Conservation (phyloP, 2,329 filamentous ascomycete genomes). For the Raffaelea ambrosiae region DNA sequence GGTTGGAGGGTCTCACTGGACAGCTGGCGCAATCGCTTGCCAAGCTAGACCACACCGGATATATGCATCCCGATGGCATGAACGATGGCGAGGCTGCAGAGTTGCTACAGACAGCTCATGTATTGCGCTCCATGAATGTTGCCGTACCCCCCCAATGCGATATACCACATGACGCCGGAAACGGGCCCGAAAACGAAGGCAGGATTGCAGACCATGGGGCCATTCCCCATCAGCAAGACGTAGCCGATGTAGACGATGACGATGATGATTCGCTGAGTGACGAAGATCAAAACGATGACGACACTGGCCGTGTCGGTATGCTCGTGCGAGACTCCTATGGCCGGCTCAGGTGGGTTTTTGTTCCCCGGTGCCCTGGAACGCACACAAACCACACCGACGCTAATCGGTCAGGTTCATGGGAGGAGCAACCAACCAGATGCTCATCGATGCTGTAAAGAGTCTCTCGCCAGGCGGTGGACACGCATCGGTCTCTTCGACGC, state of each 20-base stretch:
- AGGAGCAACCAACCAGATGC: constrained; percentile 18
- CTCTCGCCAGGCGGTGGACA: constrained; percentile 7
- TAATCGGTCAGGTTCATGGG: constrained; percentile 20
- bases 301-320: constrained; percentile 9
- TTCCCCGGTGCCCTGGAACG: background rate
- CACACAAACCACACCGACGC: background rate
- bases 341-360: constrained; percentile 12
- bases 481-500: background rate
- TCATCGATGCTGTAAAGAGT: constrained; percentile 19
- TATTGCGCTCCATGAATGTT: background rate
- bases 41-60: no score
- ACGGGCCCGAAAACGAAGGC: no score
- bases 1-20: no score
- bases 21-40: no score
- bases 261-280: background rate
- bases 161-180: no score
- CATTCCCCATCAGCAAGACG: background rate
- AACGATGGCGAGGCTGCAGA: background rate
- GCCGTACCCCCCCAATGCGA: background rate
- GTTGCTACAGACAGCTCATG: background rate
- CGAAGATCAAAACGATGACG: background rate
- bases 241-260: background rate
- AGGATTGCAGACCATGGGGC: background rate
- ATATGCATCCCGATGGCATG: constrained; percentile 5
- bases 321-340: constrained; percentile 20